Evolutionary conservation across 2,329 filamentous ascomycete species (phyloP), one percentile per base, ranked within the genome.

Genomic region (Penicillium sp.): DNA sequence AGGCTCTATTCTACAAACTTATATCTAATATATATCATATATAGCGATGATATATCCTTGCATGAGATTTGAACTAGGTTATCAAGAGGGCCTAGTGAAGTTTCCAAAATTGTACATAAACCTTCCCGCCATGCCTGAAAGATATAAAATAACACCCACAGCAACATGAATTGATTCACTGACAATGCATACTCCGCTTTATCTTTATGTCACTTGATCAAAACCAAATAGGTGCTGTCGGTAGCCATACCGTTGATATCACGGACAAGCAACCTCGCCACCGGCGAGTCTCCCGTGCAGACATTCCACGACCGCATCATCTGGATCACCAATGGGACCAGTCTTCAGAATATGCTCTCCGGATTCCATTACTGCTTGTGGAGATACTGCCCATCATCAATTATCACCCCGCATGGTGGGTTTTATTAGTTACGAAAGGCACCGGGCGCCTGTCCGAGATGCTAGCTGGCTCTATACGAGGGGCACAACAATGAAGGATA

Each of bases 251-350:
- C 53, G 53, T 52, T 46, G 42, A 52, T 40, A 52, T 8, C 16
- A 18, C 37, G 24, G n/a, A 18, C 26, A 16, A 55, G 24, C 20
- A 51, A 55, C 40, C 53, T 47, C 53, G 53, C 53, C 48, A 40
- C 53, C 53, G 53, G 53, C 48, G 26, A 40, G 40, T 52, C 48
- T 56, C 13, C 53, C 53, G 48, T 46, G 13, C 48, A 55, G 42
- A 34, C 34, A 46, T 18, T 14, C 24, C 39, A 44, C 26, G 38
- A 42, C n/a, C 20, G n/a, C 14, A 45, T 34, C 8, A 37, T 29
- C n/a, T 22, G 48, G 49, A 31, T n/a, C 29, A 22, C 48, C 48
- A 52, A 56, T 56, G n/a, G 29, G 18, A 44, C 14, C n/a, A 13
- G 29, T 26, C 5, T n/a, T 16, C 10, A 1, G n/a, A 24, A 35